These are phyloP conservation scores for Amanita exitialis DNA, from an alignment of 768 basidiomycete genomes.

Conservation along the genomic window DNA sequence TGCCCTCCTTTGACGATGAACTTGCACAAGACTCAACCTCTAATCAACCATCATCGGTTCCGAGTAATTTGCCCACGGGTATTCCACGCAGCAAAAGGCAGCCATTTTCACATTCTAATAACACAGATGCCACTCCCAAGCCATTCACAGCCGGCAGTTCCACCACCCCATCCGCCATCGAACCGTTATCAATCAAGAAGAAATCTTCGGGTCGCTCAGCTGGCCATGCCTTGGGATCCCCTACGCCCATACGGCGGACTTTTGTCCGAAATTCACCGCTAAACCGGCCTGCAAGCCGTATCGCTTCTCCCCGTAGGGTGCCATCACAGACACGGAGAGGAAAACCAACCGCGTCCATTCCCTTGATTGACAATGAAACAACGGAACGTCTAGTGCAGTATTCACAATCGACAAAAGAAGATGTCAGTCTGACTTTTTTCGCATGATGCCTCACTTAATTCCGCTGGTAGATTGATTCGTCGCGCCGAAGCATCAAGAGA, in stretches of 20 bases:
- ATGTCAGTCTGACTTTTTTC: constrained; percentile 35
- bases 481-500: constrained; percentile 61
- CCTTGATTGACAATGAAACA: constrained; percentile 24
- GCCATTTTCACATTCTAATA: constrained; percentile 45
- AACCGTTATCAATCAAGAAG: constrained; percentile 82
- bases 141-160: constrained; percentile 19
- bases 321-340: constrained; percentile 42
- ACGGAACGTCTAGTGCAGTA: constrained; percentile 36
- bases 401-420: constrained; percentile 49
- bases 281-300: constrained; percentile 29
- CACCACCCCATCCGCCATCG: constrained; percentile 37
- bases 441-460: background rate
- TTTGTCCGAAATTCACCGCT: constrained; percentile 45
- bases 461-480: constrained; percentile 52
- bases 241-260: constrained; percentile 27
- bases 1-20: constrained; percentile 38
- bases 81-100: constrained; percentile 69
- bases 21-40: constrained; percentile 26
- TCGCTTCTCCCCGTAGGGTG: constrained; percentile 40
- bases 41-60: constrained; percentile 13
- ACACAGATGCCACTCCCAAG: constrained; percentile 46
- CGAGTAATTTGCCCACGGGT: constrained; percentile 27
- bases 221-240: constrained; percentile 25
- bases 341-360: constrained; percentile 20
- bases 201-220: constrained; percentile 53